Evolutionary conservation across 1,139 yeast species (phyloP), one percentile per base, ranked within the genome.

Genomic region (Yamadazyma taylorii): DNA sequence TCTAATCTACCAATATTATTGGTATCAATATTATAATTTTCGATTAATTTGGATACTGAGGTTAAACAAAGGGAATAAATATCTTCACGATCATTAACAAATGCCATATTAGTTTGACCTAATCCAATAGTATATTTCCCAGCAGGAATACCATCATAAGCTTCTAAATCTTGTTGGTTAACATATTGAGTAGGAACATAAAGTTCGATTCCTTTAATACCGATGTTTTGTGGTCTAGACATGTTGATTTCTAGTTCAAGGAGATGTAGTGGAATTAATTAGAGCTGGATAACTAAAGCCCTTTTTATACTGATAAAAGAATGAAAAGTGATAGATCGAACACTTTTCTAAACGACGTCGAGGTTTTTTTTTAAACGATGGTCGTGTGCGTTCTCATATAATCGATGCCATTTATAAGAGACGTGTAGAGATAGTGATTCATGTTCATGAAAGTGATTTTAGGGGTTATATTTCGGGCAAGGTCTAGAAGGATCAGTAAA

Each of bases 91-190:
- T 92, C 99, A 60, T 90, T 86, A 51, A 92, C 97, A 56, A 88
- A 92, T 17, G 95, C 79, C 98, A 94, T 94, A 66, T 89, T 89
- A 56, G 97, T 92, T 72, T 92, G 98, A 48, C 98, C 98, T 45
- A 94, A 78, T 35, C 99, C 99, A 63, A 94, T 90, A 61, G 99
- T 94, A 77, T 89, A 92, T 66, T 94, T 94, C 41, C 99, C 99
- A 42, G 86, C 74, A 19, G 97, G 81, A 48, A 92, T 90, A 39
- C 85, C 85, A 60, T 89, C 96, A 56, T 68, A 81, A 53, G 77
- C 71, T 66, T 94, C 99, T 51, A 94, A 74, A 42, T 87, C 97
- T 31, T 81, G 68, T 70, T 94, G 98, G 71, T 79, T 84, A 46
- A 94, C 97, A 50, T 80, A 87, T 75, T 81, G 69, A 30, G 65